Evolutionary conservation across 202 grass and related monocot genomes (phyloP), one percentile per base, ranked within the genome.

Genomic region (Bolboschoenoplectus hybrid): DNA sequence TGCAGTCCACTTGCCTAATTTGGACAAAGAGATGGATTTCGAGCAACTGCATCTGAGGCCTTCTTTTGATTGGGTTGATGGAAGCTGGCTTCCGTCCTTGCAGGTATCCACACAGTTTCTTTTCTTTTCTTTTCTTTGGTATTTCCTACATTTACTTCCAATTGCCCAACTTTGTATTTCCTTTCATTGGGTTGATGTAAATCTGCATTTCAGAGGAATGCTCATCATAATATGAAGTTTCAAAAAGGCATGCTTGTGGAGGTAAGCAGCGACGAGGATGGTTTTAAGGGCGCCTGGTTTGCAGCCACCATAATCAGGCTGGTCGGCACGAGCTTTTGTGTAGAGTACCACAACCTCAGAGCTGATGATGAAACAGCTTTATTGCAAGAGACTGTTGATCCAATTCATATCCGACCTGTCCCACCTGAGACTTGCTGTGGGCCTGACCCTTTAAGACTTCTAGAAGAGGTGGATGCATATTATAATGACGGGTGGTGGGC

Each of bases 401-500:
- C 20, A 45, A 80, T 78, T 11, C 77, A 91, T 60, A 85, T 97
- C 62, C 92, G 95, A 65, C 91, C 93, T 32, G 60, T 39, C 10
- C 91, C 95, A 68, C 91, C 90, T 16, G 49, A 57, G 1, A 63
- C 26, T 5, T 63, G 46, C 9, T 89, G 92, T 44, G 50, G 52
- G 1, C 52, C 36, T 2, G 47, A 58, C n/a, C 82, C 83, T 49
- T 91, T 95, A 64, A 89, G 87, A 51, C 52, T 91, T 16, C 90
- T 98, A 34, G 96, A 98, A 26, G 96, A 98, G 91, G 90, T 98
- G 8, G 93, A 95, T 83, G 96, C 90, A 9, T 91, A 86, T 74
- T 72, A 75, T 72, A 98, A 98, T 3, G 91, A 92, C 2, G 96
- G 85, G 4, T 98, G 96, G 96, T 98, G 96, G 96, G 89, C 90